Evolutionary conservation across 2,329 filamentous ascomycete genomes (phyloP).

Genomic region (Penicillium digitatum): DNA sequence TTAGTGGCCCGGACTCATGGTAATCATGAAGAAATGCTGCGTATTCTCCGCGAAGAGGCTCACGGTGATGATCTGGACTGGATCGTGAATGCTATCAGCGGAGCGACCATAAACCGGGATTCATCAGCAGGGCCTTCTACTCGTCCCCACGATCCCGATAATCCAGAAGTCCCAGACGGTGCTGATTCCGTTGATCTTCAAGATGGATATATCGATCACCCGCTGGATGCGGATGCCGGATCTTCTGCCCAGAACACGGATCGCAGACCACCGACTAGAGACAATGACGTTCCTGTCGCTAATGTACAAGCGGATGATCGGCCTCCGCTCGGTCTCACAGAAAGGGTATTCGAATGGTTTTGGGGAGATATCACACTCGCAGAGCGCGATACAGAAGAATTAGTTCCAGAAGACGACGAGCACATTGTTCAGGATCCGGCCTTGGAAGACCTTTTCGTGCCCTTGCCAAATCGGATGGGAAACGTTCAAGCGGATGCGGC

Average conservation of each 20-base stretch:
- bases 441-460: conserved; percentile 59
- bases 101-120: conserved; percentile 12
- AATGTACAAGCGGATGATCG: conserved; percentile 10
- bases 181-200: background rate
- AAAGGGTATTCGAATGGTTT: conserved; percentile 41
- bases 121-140: conserved; percentile 1
- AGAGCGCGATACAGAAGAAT: conserved; percentile 35
- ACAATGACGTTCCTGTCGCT: background rate
- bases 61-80: conserved; percentile 57
- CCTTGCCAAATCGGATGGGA: conserved; percentile 42
- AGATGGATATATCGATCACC: background rate
- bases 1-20: conserved; percentile 57
- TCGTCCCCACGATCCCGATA: background rate
- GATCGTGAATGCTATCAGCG: conserved; percentile 55
- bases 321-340: conserved; percentile 21
- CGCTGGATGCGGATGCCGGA: background rate
- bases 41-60: conserved; percentile 59
- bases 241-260: background rate
- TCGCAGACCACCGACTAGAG: background rate
- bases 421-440: conserved; percentile 57
- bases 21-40: conserved; percentile 56
- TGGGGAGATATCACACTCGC: conserved; percentile 41
- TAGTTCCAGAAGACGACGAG: conserved; percentile 53
- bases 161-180: background rate
- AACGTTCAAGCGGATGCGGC: conserved; percentile 9